Evolutionary conservation across 2,329 filamentous ascomycete species (phyloP).

Genomic region (Aspergillus phoenicis): DNA sequence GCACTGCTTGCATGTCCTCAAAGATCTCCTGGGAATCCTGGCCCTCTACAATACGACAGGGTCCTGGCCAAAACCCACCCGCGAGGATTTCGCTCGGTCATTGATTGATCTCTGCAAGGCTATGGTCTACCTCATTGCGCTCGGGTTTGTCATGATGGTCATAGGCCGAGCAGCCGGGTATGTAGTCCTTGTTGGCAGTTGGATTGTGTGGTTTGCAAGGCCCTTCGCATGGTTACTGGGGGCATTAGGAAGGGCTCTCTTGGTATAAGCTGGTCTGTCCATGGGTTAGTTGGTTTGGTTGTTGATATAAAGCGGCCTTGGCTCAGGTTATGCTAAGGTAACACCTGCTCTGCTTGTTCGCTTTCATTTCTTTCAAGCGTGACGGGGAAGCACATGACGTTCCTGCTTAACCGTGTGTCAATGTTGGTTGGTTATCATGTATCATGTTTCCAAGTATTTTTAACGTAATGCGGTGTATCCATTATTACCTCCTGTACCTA

Average conservation of each 20-base stretch:
- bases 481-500: too few relatives aligned
- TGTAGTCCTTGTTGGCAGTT: slow-evolving; percentile 37
- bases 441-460: too few relatives aligned
- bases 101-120: slow-evolving; percentile 37
- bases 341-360: background rate
- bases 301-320: background rate
- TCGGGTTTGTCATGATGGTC: slow-evolving; percentile 36
- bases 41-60: slow-evolving; percentile 37
- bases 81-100: slow-evolving; percentile 33
- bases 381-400: too few relatives aligned
- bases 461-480: too few relatives aligned
- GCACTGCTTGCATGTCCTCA: slow-evolving; percentile 35
- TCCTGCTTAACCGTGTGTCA: too few relatives aligned
- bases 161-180: slow-evolving; percentile 35
- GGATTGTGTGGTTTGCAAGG: slow-evolving; percentile 40
- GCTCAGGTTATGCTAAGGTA: background rate
- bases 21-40: slow-evolving; percentile 27
- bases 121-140: slow-evolving; percentile 35
- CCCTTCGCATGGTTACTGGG: slow-evolving; percentile 39
- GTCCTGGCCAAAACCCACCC: slow-evolving; percentile 31
- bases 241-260: slow-evolving; percentile 29
- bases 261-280: slow-evolving; percentile 21
- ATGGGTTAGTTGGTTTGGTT: background rate
- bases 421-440: too few relatives aligned
- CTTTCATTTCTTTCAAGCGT: too few relatives aligned